Base-by-base conservation (phyloP, 345 rosid species). In the Linum lewisii region DNA sequence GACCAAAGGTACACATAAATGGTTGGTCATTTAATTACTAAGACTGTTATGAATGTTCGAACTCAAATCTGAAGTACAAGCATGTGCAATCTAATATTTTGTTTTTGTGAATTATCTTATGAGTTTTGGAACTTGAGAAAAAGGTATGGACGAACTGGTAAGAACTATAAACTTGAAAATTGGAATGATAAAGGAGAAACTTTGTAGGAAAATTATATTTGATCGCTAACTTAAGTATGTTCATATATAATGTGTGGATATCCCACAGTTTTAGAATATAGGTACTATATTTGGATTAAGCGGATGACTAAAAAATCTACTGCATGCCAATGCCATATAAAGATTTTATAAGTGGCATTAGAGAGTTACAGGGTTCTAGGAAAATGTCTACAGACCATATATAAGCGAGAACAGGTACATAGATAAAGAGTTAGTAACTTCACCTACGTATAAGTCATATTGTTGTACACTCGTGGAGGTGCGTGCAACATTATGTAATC, bases 401-500 rank as follows among this genome's bases (percentile, higher is more conserved):
- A 42, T 11, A 42, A 42, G 47, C 13, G 16, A 42, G 18, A 11
- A 6, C 14, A 42, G 47, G 47, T 42, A 16, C 47, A 42, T 7
- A 42, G 47, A 42, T 42, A 42, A 42, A 16, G 1, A 42, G 15
- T 16, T 42, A 16, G 18, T 42, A 42, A 42, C 47, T 13, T 54
- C 60, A 80, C 96, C 62, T 89, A 93, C 97, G 60, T 81, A 76
- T 90, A 90, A 59, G 72, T 85, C 99, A 93, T 89, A 73, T 63
- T 85, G 74, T 80, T 87, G 77, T 93, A 90, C 67, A 90, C 81
- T 81, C 92, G 82, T 58, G 77, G 77, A 51, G 97, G 95, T n/a
- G 95, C 97, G 71, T 87, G 87, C 78, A 85, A 78, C 97, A 77
- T 87, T 59, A 93, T 87, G 82, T 89, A 93, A 79, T 93, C 97